Evolutionary conservation across 805 yeast genomes (phyloP), one percentile per base, ranked within the genome.

Genomic region (Saccharomyces kudriavzevii): DNA sequence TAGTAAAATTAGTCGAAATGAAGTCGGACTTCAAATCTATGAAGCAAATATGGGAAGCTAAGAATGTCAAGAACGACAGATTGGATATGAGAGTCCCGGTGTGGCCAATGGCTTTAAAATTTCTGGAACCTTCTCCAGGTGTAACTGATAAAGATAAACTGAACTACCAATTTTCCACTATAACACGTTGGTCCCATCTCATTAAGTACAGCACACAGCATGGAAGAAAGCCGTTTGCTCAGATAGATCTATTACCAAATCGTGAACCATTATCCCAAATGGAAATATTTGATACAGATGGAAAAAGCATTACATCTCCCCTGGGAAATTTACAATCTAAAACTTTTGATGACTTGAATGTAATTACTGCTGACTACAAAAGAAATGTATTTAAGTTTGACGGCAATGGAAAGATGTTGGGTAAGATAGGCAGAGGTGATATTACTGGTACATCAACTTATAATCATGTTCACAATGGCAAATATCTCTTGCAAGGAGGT

Each of bases 41-140:
- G 63, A 68, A 60, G 62, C 59, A 62, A 63, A 56, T 85, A 4
- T 91, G 86, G 77, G 76, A 78, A 58, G 96, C 86, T 2, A 87
- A 87, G 65, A 89, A 89, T 67, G 96, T 89, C n/a, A 81, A 85
- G 55, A 84, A 88, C 60, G 87, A 86, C 69, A 80, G 78, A 57
- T 71, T 92, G 28, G 95, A 87, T 60, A 71, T 94, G 57, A 77
- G 90, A 54, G 94, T 84, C 5, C 96, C 96, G 3, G 79, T 92
- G 10, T 85, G 95, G 87, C 72, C 72, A 20, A 77, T 89, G 43
- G 78, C 83, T 4, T 76, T 69, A 29, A 78, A 52, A 75, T 89
- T 48, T 66, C 49, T 68, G 29, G 40, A 58, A 4, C 73, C 52
- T 81, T 84, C 61, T 52, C 77, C 48, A 59, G 46, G 40, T 20